These are phyloP conservation scores for Geotrichum aggregatum DNA, from an alignment of 1,139 yeast species.

Conservation along the genomic window DNA sequence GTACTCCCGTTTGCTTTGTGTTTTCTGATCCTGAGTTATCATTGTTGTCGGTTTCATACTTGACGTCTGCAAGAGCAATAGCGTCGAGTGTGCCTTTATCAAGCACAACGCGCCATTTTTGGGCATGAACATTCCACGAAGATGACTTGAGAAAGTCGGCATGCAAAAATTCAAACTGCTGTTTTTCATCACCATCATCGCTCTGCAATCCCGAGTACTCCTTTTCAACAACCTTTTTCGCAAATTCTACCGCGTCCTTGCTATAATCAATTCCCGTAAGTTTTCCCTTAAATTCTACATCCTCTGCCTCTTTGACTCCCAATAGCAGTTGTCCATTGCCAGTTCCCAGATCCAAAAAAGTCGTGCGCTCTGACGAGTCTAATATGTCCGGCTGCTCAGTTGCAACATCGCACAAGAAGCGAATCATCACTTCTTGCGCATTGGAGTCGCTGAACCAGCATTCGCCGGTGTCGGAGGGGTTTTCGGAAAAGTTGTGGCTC, in stretches of 20 bases:
- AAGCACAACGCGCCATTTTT: constrained; percentile 64
- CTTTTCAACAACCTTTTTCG: constrained; percentile 50
- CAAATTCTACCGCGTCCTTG: constrained; percentile 69
- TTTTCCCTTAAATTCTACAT: constrained; percentile 48
- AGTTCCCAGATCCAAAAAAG: constrained; percentile 80
- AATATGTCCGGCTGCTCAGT: constrained; percentile 31
- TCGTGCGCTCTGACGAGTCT: constrained; percentile 22
- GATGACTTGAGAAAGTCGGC: constrained; percentile 43
- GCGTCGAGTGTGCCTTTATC: constrained; percentile 98
- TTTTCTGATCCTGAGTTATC: constrained; percentile 22
- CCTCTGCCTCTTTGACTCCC: constrained; percentile 58
- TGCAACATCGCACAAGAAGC: constrained; percentile 50
- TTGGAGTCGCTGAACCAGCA: constrained; percentile 93
- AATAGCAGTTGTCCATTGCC: constrained; percentile 92
- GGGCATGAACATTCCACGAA: constrained; percentile 38
- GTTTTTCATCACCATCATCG: constrained; percentile 38
- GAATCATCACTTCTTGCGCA: constrained; percentile 79
- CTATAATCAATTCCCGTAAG: constrained; percentile 84
- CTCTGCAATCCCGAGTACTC: constrained; percentile 20
- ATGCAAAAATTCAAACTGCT: constrained; percentile 40
- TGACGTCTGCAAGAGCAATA: constrained; percentile 73
- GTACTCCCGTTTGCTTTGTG: constrained; percentile 45
- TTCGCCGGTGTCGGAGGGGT: constrained; percentile 85
- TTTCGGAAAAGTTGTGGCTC: constrained; percentile 60
- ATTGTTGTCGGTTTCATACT: constrained; percentile 40